Evolutionary conservation across 345 rosid species (phyloP), one percentile per base, ranked within the genome.

Genomic region (Ricinus communis): DNA sequence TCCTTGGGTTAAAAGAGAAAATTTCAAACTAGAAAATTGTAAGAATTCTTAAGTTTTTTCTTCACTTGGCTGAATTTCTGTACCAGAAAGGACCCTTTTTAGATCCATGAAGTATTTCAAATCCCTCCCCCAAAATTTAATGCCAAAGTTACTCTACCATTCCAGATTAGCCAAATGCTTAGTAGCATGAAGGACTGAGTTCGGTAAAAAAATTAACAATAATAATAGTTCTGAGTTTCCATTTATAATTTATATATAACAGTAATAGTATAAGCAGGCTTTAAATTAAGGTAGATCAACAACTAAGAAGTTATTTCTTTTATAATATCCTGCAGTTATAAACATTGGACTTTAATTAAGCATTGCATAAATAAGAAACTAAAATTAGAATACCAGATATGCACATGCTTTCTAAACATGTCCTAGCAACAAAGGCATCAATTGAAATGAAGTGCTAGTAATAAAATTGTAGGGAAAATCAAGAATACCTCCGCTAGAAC

Each of bases 401-500:
- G 18, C n/a, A 49, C 1, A n/a, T 56, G 52, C n/a, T 54, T 50
- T 6, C 56, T 8, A 40, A 40, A 62, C n/a, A n/a, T n/a, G n/a
- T n/a, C n/a, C 62, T 8, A 46, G 19, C 27, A 63, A 53, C 28
- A 15, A 31, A 25, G 25, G 49, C 2, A 0, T 40, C 8, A 65
- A 63, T 18, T 18, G 19, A 45, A 45, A 36, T 52, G 53, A 72
- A 27, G 54, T 61, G 68, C 51, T 46, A 60, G 36, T 30, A 40
- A 19, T 9, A 18, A 22, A 60, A 36, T 59, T n/a, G 38, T 54
- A 43, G 21, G 21, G 62, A 57, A 25, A 43, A 38, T 66, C 36
- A 60, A 70, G 68, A 36, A 46, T 13, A 65, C 52, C 3, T n/a
- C 12, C 21, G 41, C 31, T 52, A 53, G 64, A 43, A 66, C 41